Evolutionary conservation across 495 filamentous ascomycete species (phyloP), one percentile per base, ranked within the genome.

Genomic region (Xylaria nigripes): DNA sequence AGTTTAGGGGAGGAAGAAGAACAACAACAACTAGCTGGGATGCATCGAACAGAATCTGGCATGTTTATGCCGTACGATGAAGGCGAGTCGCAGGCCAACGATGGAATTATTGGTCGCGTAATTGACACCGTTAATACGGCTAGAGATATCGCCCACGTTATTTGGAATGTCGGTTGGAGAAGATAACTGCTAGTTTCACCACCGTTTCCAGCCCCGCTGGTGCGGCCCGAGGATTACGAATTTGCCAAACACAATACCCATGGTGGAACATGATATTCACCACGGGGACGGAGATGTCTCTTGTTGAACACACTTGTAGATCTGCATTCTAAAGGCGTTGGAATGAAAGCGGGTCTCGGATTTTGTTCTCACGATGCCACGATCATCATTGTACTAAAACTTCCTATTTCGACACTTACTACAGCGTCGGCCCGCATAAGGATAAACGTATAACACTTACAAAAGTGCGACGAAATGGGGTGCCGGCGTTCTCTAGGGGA

Each of bases 91-190:
- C 71, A 79, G 25, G 76, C 80, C 19, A 70, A 64, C 46, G 71
- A 69, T 56, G 72, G 75, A 55, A 71, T 97, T 32, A 80, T 96
- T 57, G 87, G 89, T 53, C 81, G 84, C 57, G 85, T 96, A 21
- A 83, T 93, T 63, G 89, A 97, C 67, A 93, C 90, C 40, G 88
- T 98, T 62, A 96, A 98, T 73, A 97, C 92, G 7, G 91, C 92
- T 41, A 85, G 84, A 59, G 93, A 98, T 61, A 98, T 98, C 60
- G 90, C 86, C 34, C 89, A 95, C 73, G 90, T 97, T 34, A 89
- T 97, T 58, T 95, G 90, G 91, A 98, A 98, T 66, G 93, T 97
- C 50, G 92, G 92, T 32, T 96, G 92, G 93, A 81, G 87, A 59
- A 77, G 81, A 58, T 90, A 63, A 86, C 45, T 10, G 18, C 25